These are phyloP conservation scores for Salisapilia sapeloensis DNA, from an alignment of 352 stramenopile species.

Conservation along the genomic window DNA sequence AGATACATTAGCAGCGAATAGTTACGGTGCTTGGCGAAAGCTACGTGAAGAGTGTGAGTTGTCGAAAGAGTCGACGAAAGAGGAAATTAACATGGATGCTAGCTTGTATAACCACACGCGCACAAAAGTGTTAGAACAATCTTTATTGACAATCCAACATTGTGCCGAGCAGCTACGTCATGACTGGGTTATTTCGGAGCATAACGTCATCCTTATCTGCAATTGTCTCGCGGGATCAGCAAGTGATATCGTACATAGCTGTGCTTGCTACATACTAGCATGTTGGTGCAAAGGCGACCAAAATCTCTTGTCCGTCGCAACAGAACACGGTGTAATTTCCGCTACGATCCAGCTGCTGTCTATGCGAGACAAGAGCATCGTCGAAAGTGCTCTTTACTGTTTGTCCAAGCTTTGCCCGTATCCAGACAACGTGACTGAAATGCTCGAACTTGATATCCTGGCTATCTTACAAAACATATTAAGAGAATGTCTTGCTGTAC, in stretches of 20 bases:
- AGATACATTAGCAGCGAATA: no score
- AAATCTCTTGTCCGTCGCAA: conserved; percentile 24
- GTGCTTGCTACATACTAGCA: conserved; percentile 43
- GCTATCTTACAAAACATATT: conserved; percentile 31
- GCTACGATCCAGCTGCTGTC: conserved; percentile 42
- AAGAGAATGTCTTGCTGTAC: conserved; percentile 13
- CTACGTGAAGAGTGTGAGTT: no score
- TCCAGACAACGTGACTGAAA: conserved; percentile 43
- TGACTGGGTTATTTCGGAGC: no score
- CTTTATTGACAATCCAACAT: conserved; percentile 46
- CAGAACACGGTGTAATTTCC: conserved; percentile 17
- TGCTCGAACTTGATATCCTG: conserved; percentile 38
- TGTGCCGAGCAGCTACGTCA: no score
- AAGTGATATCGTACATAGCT: conserved; percentile 54
- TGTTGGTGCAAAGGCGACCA: conserved; percentile 41
- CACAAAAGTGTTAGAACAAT: conserved; percentile 64
- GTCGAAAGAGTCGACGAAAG: no score
- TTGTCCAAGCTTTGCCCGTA: conserved; percentile 44
- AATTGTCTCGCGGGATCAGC: no score
- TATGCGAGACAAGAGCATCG: conserved; percentile 28
- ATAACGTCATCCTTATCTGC: neutral
- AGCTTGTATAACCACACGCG: no score
- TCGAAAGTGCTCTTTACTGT: conserved; percentile 42
- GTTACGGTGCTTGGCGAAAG: no score
- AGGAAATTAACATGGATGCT: no score